Base-by-base conservation (phyloP, 1,284 basidiomycete species). In the Polyporus tsugae region DNA sequence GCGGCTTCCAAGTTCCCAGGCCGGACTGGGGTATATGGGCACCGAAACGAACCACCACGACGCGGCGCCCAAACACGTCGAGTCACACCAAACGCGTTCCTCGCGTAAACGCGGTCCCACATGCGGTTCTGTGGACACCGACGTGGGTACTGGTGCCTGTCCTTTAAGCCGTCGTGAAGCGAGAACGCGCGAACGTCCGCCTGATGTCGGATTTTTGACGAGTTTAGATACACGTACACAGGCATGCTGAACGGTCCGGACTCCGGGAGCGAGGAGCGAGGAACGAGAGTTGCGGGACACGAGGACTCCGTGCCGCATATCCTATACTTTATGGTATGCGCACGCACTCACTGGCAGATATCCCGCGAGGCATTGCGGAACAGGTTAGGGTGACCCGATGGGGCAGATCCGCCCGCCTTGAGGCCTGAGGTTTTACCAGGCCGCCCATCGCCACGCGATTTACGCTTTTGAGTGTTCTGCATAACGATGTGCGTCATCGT, bases 41-140 rank as follows among this genome's bases (percentile, higher is more conserved):
- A 19, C 52, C 15, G 33, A 55, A 55, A 55, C 52, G 52, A 55
- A 55, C 52, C 52, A 55, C 29, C 25, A 55, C 6, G 29, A 55
- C 29, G 33, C 15, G 52, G 25, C 49, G 49, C 49, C 29, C 29
- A 35, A 29, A 55, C 25, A 29, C 25, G 52, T 55, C 52, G 52
- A 35, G 52, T 55, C 52, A 55, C 52, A 25, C 46, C 22, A 11
- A 15, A 10, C 52, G 25, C 33, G 52, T 19, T 55, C 29, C 4
- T 55, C 29, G 52, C 22, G 46, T 25, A 25, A 11, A 11, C 22
- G 52, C 52, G 52, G 6, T 55, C 52, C 52, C 52, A 35, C 52
- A 55, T 33, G 52, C 17, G 29, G 52, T 55, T 55, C 29, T 55
- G 52, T 55, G 52, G 25, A 35, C 52, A 17, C 7, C 19, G 22